Evolutionary conservation across 495 filamentous ascomycete genomes (phyloP), one percentile per base, ranked within the genome.

Genomic region (Aspergillus diversus): DNA sequence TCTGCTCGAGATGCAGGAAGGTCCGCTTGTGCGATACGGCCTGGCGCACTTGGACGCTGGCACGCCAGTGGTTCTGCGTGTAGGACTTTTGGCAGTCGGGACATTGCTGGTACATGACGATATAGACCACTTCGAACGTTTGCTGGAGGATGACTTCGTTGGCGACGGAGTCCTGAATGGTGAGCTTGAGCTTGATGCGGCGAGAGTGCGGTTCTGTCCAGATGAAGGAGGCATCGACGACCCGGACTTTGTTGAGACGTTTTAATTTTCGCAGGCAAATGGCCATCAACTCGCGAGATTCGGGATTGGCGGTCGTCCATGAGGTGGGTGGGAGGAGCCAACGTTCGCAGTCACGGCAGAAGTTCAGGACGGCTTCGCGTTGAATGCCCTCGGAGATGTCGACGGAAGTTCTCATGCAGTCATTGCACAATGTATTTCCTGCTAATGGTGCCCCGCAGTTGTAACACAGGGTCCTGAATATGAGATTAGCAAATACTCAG

Each of bases 161-260:
- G 66, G 78, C 92, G 70, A 78, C 92, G 82, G 84, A 90, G 76
- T 78, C 86, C 71, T 98, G 94, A 16, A 99, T 85, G 0, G 92
- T 97, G 70, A 99, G 90, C 77, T 96, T 96, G 64, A 99, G 87
- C 71, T 90, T 92, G 56, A 99, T 81, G 67, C 94, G 81, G 68
- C 92, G 82, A 51, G 91, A 96, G 80, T 99, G 95, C 5, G 94
- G 94, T 75, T 99, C 94, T 2, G 94, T 99, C 94, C 94, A 99
- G 66, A 97, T 92, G 71, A 99, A 99, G 66, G 86, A 89, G 31
- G 94, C 94, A 69, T 99, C 95, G 67, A 95, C 92, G 62, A 99
- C 92, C 46, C 94, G 83, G 52, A 96, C 90, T 78, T 92, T 95
- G 69, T 85, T 84, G 59, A 99, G 75, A 39, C 93, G 92, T 57